These are phyloP conservation scores for Smithsoniella earleae DNA, from an alignment of 163 green algal species.

Conservation along the genomic window DNA sequence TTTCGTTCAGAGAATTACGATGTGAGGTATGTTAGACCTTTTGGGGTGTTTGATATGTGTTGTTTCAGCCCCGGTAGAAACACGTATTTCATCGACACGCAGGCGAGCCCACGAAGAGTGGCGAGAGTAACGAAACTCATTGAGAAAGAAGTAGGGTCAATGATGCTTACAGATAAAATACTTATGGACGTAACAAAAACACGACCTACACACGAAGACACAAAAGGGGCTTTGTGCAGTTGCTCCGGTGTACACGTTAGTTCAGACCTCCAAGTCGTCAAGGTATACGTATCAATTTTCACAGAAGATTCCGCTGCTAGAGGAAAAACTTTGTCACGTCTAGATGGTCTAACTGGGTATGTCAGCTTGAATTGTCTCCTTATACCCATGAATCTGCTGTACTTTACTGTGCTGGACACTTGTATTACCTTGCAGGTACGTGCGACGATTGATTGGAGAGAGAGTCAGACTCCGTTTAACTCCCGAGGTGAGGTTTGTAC, in stretches of 20 bases:
- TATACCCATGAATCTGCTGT: no score
- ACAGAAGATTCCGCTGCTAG: constrained; percentile 11
- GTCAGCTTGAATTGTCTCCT: not conserved
- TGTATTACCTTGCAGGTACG: constrained; percentile 21
- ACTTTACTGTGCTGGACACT: no score
- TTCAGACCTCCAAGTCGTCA: constrained; percentile 22
- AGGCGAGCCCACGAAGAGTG: constrained; percentile 20
- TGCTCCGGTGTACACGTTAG: constrained; percentile 15
- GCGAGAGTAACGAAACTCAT: constrained; percentile 19
- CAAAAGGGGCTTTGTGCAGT: not conserved
- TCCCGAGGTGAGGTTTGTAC: constrained; percentile 15
- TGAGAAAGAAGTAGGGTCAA: constrained; percentile 5
- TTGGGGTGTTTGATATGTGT: no score
- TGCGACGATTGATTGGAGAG: constrained; percentile 18
- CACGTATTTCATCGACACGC: no score
- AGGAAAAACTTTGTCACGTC: not conserved
- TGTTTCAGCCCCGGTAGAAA: no score
- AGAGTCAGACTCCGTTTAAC: constrained; percentile 5
- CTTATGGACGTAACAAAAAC: constrained; percentile 12
- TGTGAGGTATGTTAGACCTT: no score
- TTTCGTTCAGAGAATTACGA: no score
- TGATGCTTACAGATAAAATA: constrained; percentile 27
- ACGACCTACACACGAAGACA: not conserved
- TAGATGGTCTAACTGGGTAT: constrained; percentile 13
- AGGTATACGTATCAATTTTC: constrained; percentile 24